Evolutionary conservation across 2,329 filamentous ascomycete genomes (phyloP).

Genomic region (Colletotrichum destructivum): DNA sequence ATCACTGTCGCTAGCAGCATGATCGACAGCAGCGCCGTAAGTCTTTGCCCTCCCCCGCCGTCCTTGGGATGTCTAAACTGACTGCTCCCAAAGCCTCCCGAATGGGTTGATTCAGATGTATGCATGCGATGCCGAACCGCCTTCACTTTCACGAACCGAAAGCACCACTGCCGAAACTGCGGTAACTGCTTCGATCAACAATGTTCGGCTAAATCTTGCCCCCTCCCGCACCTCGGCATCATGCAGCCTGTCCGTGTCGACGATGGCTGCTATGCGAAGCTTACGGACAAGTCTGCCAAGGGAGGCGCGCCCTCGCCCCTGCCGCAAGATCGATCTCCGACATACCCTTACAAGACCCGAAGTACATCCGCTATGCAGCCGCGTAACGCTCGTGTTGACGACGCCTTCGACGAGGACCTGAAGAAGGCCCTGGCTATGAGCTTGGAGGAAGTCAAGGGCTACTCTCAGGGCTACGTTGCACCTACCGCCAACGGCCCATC

Average conservation of each 20-base stretch:
- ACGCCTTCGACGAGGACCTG: slow-evolving; percentile 94
- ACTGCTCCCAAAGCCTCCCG: slow-evolving; percentile 77
- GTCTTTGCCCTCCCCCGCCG: slow-evolving; percentile 53
- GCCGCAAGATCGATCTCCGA: slow-evolving; percentile 60
- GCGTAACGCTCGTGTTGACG: slow-evolving; percentile 87
- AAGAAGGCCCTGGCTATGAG: slow-evolving; percentile 97
- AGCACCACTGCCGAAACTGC: slow-evolving; percentile 98
- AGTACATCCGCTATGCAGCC: slow-evolving; percentile 85
- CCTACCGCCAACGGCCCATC: slow-evolving; percentile 59
- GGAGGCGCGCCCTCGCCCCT: slow-evolving; percentile 48
- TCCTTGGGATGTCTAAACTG: not conserved
- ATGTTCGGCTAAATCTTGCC: slow-evolving; percentile 90
- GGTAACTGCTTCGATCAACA: slow-evolving; percentile 97
- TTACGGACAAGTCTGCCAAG: slow-evolving; percentile 81
- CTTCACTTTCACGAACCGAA: slow-evolving; percentile 98
- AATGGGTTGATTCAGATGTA: slow-evolving; percentile 98
- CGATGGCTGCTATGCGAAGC: slow-evolving; percentile 92
- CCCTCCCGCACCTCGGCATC: slow-evolving; percentile 94
- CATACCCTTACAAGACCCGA: slow-evolving; percentile 74
- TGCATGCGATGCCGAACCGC: slow-evolving; percentile 97
- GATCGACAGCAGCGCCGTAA: slow-evolving; percentile 95
- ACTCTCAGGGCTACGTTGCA: slow-evolving; percentile 80
- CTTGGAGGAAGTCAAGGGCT: slow-evolving; percentile 88
- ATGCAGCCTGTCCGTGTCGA: slow-evolving; percentile 92
- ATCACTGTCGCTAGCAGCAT: slow-evolving; percentile 93